Evolutionary conservation across 352 stramenopile species (phyloP).

Genomic region (Globisporangium mamillatum): DNA sequence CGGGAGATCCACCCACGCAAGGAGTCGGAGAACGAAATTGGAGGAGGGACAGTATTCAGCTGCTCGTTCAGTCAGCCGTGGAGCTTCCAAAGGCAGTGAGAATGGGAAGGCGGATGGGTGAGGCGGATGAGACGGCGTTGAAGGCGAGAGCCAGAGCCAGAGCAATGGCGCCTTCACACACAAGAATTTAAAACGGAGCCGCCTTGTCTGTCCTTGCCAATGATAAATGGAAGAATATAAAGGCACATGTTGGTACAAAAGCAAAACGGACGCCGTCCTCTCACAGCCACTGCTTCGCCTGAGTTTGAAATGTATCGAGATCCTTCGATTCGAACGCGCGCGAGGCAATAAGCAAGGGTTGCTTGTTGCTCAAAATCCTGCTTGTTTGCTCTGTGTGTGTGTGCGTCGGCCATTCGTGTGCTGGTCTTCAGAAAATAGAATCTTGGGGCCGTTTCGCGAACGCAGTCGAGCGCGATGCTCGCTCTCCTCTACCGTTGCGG

Average conservation of each 20-base stretch:
- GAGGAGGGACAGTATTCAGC: constrained; percentile 14
- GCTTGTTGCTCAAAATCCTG: not conserved
- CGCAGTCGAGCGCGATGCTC: too few species aligned
- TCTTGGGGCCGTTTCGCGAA: constrained; percentile 8
- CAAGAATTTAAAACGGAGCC: not conserved
- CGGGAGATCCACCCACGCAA: not conserved
- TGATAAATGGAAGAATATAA: not conserved
- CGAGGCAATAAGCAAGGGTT: not conserved
- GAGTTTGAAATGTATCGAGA: not conserved
- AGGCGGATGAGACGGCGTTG: not conserved
- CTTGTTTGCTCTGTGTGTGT: not conserved
- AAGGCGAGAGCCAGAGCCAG: not conserved
- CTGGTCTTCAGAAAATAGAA: constrained; percentile 9
- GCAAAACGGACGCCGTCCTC: not conserved
- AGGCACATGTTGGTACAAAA: too few species aligned
- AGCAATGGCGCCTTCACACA: not conserved
- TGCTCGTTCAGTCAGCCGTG: not conserved
- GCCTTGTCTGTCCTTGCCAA: not conserved
- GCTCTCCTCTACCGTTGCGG: not conserved
- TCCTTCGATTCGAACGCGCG: not conserved
- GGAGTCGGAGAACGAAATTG: constrained; percentile 6
- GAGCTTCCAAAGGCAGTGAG: too few species aligned
- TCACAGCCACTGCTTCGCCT: not conserved
- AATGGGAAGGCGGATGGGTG: not conserved
- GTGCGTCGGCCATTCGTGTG: not conserved